phyloP scores from a whole-genome alignment of 495 filamentous ascomycete species.

The Aspergillus biplanus region DNA sequence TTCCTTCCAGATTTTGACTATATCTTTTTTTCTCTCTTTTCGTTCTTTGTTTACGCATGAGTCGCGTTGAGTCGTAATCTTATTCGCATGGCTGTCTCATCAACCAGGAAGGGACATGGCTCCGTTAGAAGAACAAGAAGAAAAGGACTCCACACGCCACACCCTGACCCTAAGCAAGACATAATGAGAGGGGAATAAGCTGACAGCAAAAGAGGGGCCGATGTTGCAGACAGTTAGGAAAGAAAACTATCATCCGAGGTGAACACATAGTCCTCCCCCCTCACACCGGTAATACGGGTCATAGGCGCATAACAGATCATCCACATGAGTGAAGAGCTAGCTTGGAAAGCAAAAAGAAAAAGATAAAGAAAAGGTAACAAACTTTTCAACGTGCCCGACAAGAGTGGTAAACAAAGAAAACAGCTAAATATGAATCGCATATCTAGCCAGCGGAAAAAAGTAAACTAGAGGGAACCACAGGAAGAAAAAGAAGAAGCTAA shows the following conservation, averaged over 20 bases:
- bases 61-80: slow-evolving; percentile 28
- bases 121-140: slow-evolving; percentile 31
- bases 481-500: slow-evolving; percentile 6
- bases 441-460: slow-evolving; percentile 33
- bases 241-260: slow-evolving; percentile 16
- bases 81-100: slow-evolving; percentile 35
- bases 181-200: slow-evolving; percentile 23
- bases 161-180: slow-evolving; percentile 29
- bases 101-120: slow-evolving; percentile 31
- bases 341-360: slow-evolving; percentile 37
- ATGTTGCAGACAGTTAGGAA: slow-evolving; percentile 20
- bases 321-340: slow-evolving; percentile 44
- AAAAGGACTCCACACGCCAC: slow-evolving; percentile 36
- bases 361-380: slow-evolving; percentile 27
- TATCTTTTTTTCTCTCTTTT: slow-evolving; percentile 7
- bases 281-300: slow-evolving; percentile 47
- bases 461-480: slow-evolving; percentile 15
- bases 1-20: slow-evolving; percentile 2
- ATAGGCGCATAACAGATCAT: slow-evolving; percentile 42
- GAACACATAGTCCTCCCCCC: slow-evolving; percentile 38
- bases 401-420: slow-evolving; percentile 31
- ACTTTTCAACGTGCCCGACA: slow-evolving; percentile 52
- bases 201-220: slow-evolving; percentile 20
- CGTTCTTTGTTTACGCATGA: slow-evolving; percentile 20
- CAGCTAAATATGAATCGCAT: slow-evolving; percentile 41